Evolutionary conservation across 345 rosid species (phyloP).

Genomic region (Cardamine occulta): DNA sequence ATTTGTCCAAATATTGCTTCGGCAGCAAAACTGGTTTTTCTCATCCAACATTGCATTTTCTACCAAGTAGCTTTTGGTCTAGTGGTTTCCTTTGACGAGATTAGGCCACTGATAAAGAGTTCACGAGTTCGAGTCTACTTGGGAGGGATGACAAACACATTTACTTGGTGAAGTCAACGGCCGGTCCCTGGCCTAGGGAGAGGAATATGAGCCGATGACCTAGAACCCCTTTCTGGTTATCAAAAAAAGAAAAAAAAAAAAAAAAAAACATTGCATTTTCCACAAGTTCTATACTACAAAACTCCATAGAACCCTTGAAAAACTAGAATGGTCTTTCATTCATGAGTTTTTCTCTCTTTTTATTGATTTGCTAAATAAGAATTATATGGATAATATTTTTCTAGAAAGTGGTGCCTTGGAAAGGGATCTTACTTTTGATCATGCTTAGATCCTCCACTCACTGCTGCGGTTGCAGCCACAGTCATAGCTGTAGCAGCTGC

Average conservation of each 20-base stretch:
- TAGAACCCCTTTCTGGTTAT: no score
- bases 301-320: slow-evolving; percentile 22
- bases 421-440: slow-evolving; percentile 56
- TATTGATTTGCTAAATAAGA: slow-evolving; percentile 27
- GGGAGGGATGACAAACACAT: no score
- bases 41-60: background rate
- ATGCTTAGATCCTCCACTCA: slow-evolving; percentile 62
- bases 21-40: slow-evolving; percentile 49
- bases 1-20: slow-evolving; percentile 62
- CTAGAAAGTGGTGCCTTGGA: slow-evolving; percentile 40
- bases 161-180: no score
- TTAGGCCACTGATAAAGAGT: no score
- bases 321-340: background rate
- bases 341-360: background rate
- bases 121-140: no score
- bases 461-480: slow-evolving; percentile 73
- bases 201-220: no score
- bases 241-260: no score
- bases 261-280: background rate
- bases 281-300: background rate
- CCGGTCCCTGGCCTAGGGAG: no score
- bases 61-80: no score
- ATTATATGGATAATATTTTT: slow-evolving; percentile 14
- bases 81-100: no score
- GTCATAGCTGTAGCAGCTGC: slow-evolving; percentile 87